Evolutionary conservation across 805 yeast species (phyloP).

Genomic region (Jamesozyma hellenica): DNA sequence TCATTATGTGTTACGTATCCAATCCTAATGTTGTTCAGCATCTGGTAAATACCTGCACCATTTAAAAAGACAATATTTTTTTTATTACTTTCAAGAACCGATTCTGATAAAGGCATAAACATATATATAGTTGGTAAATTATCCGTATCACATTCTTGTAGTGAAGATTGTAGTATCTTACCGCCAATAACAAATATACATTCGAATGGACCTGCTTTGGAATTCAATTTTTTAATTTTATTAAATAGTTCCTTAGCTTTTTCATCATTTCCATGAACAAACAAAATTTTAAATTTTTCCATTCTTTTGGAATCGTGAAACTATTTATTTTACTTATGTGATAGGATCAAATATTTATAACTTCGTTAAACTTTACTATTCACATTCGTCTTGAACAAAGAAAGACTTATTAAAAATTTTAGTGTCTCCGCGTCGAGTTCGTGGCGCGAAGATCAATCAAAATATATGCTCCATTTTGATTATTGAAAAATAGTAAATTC

Average conservation of each 20-base stretch:
- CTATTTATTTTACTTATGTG: too few species aligned
- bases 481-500: too few species aligned
- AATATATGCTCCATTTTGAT: too few species aligned
- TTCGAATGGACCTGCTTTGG: conserved; percentile 60
- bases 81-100: not conserved
- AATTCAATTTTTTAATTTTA: conserved; percentile 40
- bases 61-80: conserved; percentile 23
- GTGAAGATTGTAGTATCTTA: conserved; percentile 21
- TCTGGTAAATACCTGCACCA: conserved; percentile 31
- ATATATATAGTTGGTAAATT: conserved; percentile 12
- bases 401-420: too few species aligned
- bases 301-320: too few species aligned
- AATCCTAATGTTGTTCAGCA: conserved; percentile 38
- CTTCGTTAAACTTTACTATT: too few species aligned
- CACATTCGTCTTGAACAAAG: too few species aligned
- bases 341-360: too few species aligned
- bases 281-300: conserved; percentile 6
- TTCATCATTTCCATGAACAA: conserved; percentile 12
- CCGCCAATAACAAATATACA: conserved; percentile 43
- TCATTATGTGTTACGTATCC: conserved; percentile 35
- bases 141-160: conserved; percentile 8
- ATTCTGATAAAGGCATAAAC: not conserved
- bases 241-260: conserved; percentile 28
- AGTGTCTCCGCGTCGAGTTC: too few species aligned
- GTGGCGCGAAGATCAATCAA: too few species aligned